Evolutionary conservation across 306 rosid genomes (phyloP).

Genomic region (Begonia fuchsioides): DNA sequence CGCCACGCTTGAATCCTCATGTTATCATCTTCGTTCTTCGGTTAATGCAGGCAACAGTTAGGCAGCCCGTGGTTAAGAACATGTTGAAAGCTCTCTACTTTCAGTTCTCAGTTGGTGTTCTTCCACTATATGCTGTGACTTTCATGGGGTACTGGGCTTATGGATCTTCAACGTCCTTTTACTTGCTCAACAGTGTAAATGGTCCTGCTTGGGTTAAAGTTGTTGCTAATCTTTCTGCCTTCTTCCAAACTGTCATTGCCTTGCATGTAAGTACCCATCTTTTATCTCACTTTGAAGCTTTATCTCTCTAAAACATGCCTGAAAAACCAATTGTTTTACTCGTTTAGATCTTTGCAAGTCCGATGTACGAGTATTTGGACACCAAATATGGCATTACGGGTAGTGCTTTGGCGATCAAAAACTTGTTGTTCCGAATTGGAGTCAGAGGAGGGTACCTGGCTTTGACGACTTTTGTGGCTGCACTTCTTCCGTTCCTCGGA

Average conservation of each 20-base stretch:
- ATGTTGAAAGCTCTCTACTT: constrained; percentile 82
- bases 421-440: constrained; percentile 45
- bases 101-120: constrained; percentile 70
- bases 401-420: constrained; percentile 36
- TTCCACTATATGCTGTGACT: constrained; percentile 65
- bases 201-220: constrained; percentile 82
- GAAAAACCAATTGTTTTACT: neutral
- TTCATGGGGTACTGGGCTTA: constrained; percentile 94
- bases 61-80: constrained; percentile 81
- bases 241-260: constrained; percentile 80
- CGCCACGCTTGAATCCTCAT: too few species aligned
- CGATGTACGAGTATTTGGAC: constrained; percentile 84
- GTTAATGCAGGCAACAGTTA: constrained; percentile 65
- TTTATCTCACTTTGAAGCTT: constrained; percentile 12
- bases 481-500: constrained; percentile 85
- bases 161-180: constrained; percentile 60
- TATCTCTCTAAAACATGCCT: neutral
- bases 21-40: too few species aligned
- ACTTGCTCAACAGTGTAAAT: constrained; percentile 53
- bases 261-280: constrained; percentile 42
- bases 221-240: constrained; percentile 60
- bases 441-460: constrained; percentile 82
- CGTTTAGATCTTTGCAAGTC: constrained; percentile 84
- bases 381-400: constrained; percentile 65
- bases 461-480: constrained; percentile 56